phyloP scores from a whole-genome alignment of 441 rosid genomes.

The Gossypium trilobum region DNA sequence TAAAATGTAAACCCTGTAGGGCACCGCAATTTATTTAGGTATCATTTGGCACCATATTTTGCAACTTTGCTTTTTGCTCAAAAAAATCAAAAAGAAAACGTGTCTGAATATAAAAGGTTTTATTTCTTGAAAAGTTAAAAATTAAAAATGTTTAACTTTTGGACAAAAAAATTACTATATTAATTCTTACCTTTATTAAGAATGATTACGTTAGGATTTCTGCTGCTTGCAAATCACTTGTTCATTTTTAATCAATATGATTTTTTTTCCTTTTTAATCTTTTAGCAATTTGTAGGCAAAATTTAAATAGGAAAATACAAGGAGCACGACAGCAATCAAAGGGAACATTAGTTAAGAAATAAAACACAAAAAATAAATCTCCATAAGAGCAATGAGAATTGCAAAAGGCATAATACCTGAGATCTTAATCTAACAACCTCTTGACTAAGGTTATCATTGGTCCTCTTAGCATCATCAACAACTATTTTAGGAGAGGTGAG shows the following conservation, averaged over 20 bases:
- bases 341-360: background rate
- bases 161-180: background rate
- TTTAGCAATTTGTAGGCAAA: background rate
- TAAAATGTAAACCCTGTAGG: background rate
- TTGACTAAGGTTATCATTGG: constrained; percentile 65
- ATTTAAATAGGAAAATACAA: background rate
- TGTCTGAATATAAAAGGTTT: background rate
- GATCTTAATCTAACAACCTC: constrained; percentile 76
- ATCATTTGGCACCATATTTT: background rate
- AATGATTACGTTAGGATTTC: background rate
- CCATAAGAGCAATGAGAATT: background rate
- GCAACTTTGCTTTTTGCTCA: background rate
- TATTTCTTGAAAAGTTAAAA: background rate
- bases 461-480: constrained; percentile 61
- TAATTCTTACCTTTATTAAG: background rate
- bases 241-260: background rate
- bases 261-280: background rate
- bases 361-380: background rate
- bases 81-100: background rate
- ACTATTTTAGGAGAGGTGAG: constrained; percentile 61
- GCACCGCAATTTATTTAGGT: background rate
- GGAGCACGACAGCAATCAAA: background rate
- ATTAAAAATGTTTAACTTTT: background rate
- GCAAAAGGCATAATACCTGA: constrained; percentile 38
- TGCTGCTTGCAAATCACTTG: background rate